Percentiles rank a stretch among this genome's conserved stretches.
phyloP scores from a whole-genome alignment of 1,284 basidiomycete species.

The Trametes pubescens region DNA sequence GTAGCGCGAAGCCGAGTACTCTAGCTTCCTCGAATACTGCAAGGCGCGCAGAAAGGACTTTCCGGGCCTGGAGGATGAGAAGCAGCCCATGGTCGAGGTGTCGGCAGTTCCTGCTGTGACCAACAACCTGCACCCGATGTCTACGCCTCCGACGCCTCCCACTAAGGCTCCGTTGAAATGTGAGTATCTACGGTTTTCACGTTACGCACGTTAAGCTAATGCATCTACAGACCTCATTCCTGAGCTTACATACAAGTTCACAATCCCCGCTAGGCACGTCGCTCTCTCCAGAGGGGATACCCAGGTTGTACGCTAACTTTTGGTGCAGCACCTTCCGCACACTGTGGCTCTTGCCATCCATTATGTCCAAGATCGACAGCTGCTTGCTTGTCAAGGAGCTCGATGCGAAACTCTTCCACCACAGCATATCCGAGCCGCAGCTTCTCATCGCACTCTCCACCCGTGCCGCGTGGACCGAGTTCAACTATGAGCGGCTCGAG shows the following conservation, averaged over 20 bases:
- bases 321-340: conserved; percentile 66
- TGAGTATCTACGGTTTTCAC: conserved; percentile 34
- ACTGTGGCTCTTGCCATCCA: conserved; percentile 73
- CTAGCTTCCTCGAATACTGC: conserved; percentile 71
- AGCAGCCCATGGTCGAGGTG: conserved; percentile 80
- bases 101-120: conserved; percentile 54
- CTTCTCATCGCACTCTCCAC: conserved; percentile 73
- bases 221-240: conserved; percentile 72
- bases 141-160: conserved; percentile 49
- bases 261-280: conserved; percentile 74
- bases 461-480: conserved; percentile 69
- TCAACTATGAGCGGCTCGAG: conserved; percentile 84
- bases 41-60: conserved; percentile 67
- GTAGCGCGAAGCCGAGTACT: conserved; percentile 65
- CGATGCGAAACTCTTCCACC: conserved; percentile 71
- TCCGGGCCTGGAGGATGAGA: conserved; percentile 62
- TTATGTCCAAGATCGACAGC: conserved; percentile 74
- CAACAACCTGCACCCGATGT: conserved; percentile 61
- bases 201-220: conserved; percentile 4
- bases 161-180: conserved; percentile 63
- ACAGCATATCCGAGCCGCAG: conserved; percentile 63
- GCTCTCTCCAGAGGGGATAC: no score
- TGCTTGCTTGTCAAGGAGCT: conserved; percentile 78
- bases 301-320: background rate
- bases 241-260: conserved; percentile 75